Evolutionary conservation across 148 eudicot species (phyloP).

Genomic region (Fagopyrum esculentum): DNA sequence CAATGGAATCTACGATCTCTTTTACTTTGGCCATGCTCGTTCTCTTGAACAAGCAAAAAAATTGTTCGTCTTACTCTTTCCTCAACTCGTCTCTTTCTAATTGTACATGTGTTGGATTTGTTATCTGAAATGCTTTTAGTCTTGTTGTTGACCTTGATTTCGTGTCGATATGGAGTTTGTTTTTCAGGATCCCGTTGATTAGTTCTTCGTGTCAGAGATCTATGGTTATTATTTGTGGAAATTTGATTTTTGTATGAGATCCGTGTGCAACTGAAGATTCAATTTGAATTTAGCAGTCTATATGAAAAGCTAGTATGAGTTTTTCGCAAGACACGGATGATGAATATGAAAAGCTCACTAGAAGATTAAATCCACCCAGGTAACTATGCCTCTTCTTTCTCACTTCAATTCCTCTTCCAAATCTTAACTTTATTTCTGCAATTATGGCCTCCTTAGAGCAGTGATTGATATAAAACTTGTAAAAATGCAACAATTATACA

Average conservation of each 20-base stretch:
- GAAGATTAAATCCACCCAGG: too few species aligned
- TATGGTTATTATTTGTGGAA: not conserved
- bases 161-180: not conserved
- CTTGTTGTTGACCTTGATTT: not conserved
- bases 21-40: constrained; percentile 70
- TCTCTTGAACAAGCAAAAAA: constrained; percentile 78
- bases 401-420: too few species aligned
- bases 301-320: not conserved
- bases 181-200: not conserved
- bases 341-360: too few species aligned
- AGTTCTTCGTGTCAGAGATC: not conserved
- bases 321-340: too few species aligned
- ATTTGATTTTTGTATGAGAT: not conserved
- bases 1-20: constrained; percentile 72
- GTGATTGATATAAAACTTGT: too few species aligned
- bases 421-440: too few species aligned
- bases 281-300: not conserved
- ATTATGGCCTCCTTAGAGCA: too few species aligned
- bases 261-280: not conserved
- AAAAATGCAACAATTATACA: too few species aligned
- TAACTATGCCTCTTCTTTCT: too few species aligned
- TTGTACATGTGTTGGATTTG: constrained; percentile 3
- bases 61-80: constrained; percentile 19
- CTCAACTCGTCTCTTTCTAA: not conserved
- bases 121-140: not conserved